These are phyloP conservation scores for Sclerotinia glacialis DNA, from an alignment of 2,329 filamentous ascomycete species.

Conservation along the genomic window DNA sequence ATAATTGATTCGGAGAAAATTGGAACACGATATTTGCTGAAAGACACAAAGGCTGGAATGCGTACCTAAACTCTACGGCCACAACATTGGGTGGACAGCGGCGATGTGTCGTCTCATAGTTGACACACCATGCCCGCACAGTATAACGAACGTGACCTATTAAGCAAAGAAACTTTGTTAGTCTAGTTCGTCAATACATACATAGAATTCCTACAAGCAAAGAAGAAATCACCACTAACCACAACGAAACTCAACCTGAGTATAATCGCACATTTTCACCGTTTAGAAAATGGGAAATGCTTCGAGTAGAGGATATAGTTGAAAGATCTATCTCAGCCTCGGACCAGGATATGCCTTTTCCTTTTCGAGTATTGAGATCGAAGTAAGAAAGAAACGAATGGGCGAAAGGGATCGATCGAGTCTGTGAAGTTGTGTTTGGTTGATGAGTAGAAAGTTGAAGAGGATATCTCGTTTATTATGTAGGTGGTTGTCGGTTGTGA, in stretches of 20 bases:
- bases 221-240: slow-evolving; percentile 11
- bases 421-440: neutral
- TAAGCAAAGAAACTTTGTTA: slow-evolving; percentile 1
- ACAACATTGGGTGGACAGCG: slow-evolving; percentile 54
- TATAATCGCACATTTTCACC: slow-evolving; percentile 55
- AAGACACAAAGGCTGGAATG: neutral
- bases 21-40: neutral
- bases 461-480: slow-evolving; percentile 1
- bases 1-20: slow-evolving; percentile 20
- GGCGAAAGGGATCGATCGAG: neutral
- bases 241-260: slow-evolving; percentile 56
- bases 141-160: slow-evolving; percentile 51
- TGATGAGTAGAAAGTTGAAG: neutral
- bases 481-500: neutral
- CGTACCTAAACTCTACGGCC: slow-evolving; percentile 35
- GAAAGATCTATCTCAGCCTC: slow-evolving; percentile 15
- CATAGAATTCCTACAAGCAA: neutral
- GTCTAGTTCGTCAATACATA: slow-evolving; percentile 4
- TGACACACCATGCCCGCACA: slow-evolving; percentile 53
- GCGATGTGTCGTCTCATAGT: slow-evolving; percentile 50
- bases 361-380: slow-evolving; percentile 8
- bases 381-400: slow-evolving; percentile 1
- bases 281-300: neutral
- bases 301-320: neutral
- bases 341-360: slow-evolving; percentile 12